Base-by-base conservation (phyloP, 2,329 filamentous ascomycete genomes). In the Colletotrichum costaricense region DNA sequence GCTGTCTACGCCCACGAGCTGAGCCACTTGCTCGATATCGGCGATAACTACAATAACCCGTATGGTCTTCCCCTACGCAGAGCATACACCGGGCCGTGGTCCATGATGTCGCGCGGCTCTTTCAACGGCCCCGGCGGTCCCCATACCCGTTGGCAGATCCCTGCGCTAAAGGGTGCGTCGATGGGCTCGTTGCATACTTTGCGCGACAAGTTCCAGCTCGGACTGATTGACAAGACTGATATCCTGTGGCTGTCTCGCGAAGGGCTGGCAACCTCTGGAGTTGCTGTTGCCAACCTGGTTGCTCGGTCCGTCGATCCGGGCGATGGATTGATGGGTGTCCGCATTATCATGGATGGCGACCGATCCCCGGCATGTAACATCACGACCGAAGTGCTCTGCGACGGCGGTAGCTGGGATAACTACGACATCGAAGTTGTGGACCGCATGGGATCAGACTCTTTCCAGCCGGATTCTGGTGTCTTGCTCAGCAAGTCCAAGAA, bases 1-100 rank as follows among this genome's bases (percentile, higher is more conserved):
- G 84, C 82, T 0, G 87, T 86, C 0, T 89, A 86, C 74, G 88
- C 88, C 1, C 88, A 89, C 76, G 87, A 89, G 74, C 79, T 89
- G 4, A 85, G 82, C 28, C 88, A 89, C 77, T 77, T 89, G 49
- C 82, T 89, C 1, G 83, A 84, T 16, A 88, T 89, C 26, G 85
- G 86, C 9, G 88, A 89, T 76, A 89, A 89, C 76, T 89, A 89
- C 76, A 89, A 89, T 75, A 89, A 89, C 67, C 87, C 87, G 0
- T 89, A 86, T 75, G 81, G 84, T 3, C 75, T 79, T 1, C 87
- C 86, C 1, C 77, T 83, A 55, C 82, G 85, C 3, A 84, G 88
- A 26, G 79, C 84, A 0, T 89, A 87, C 76, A 87, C 87, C 0
- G 88, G 88, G 0, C 86, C 87, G 0, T 89, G 84, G 81, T 86